Evolutionary conservation across 2,329 filamentous ascomycete species (phyloP).

Genomic region (Zasmidium cellare): DNA sequence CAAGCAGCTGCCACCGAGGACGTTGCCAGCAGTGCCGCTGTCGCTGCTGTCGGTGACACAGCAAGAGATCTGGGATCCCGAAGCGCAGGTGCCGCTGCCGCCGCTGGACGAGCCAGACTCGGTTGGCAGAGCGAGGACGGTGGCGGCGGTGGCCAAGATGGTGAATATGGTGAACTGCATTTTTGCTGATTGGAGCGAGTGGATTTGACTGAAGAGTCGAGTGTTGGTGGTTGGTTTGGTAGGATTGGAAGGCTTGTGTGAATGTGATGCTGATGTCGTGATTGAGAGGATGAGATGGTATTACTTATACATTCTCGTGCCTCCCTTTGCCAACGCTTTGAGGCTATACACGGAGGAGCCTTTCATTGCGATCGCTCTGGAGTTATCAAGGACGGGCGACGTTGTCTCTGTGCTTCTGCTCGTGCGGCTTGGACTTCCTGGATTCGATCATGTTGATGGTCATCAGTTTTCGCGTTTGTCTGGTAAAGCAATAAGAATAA

Average conservation of each 20-base stretch:
- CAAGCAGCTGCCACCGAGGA: conserved; percentile 7
- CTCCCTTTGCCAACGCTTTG: neutral
- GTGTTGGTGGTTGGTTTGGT: neutral
- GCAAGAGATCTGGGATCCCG: neutral
- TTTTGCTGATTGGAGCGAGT: conserved; percentile 2
- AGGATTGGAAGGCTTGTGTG: conserved; percentile 1
- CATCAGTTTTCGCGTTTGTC: neutral
- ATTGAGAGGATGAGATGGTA: neutral
- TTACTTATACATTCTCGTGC: conserved; percentile 5
- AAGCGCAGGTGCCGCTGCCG: neutral
- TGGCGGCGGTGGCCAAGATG: conserved; percentile 2
- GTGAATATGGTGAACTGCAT: conserved; percentile 10
- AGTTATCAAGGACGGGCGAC: neutral
- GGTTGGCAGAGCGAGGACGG: conserved; percentile 1
- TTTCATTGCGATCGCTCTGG: neutral
- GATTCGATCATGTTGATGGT: neutral
- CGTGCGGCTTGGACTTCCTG: neutral
- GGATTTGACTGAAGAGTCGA: conserved; percentile 1
- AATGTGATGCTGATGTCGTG: neutral
- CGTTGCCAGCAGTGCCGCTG: conserved; percentile 1
- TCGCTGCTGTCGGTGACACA: conserved; percentile 2
- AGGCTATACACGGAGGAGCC: neutral
- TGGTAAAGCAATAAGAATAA: neutral
- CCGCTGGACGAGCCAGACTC: neutral
- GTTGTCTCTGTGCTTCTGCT: neutral